Evolutionary conservation across 148 eudicot genomes (phyloP).

Genomic region (Simmondsia chinensis): DNA sequence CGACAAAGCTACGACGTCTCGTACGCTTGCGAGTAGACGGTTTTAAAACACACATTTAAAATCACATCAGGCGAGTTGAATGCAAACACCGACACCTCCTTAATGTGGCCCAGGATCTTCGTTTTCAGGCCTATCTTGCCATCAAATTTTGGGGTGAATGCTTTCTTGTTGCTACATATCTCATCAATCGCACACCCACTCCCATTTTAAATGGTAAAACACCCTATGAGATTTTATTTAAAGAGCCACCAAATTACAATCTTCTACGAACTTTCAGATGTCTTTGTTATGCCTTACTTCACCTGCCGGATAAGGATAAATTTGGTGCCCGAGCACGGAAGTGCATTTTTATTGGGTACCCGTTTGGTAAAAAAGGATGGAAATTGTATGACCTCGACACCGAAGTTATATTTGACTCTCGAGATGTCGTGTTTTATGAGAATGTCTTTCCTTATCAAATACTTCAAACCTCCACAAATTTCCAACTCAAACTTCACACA

Average conservation of each 20-base stretch:
- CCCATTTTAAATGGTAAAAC: not conserved
- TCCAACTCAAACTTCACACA: too few relatives aligned
- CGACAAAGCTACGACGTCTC: too few relatives aligned
- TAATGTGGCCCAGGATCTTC: not conserved
- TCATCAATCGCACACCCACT: not conserved
- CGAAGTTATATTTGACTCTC: not conserved
- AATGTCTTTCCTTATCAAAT: too few relatives aligned
- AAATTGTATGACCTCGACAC: not conserved
- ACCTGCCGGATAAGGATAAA: not conserved
- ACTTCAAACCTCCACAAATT: too few relatives aligned
- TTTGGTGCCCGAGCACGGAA: too few relatives aligned
- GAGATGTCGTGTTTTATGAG: not conserved
- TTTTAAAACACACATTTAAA: too few relatives aligned
- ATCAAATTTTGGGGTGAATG: not conserved
- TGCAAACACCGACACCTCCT: too few relatives aligned
- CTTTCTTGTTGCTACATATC: not conserved
- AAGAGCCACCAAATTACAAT: not conserved
- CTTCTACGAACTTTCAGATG: not conserved
- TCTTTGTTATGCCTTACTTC: not conserved
- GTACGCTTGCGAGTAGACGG: too few relatives aligned
- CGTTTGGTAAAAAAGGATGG: not conserved
- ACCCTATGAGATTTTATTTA: not conserved
- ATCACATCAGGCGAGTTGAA: too few relatives aligned
- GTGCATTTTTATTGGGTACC: too few relatives aligned
- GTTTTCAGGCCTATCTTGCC: not conserved